phyloP scores from a whole-genome alignment of 2,329 filamentous ascomycete species.

The Fusarium pseudograminearum region DNA sequence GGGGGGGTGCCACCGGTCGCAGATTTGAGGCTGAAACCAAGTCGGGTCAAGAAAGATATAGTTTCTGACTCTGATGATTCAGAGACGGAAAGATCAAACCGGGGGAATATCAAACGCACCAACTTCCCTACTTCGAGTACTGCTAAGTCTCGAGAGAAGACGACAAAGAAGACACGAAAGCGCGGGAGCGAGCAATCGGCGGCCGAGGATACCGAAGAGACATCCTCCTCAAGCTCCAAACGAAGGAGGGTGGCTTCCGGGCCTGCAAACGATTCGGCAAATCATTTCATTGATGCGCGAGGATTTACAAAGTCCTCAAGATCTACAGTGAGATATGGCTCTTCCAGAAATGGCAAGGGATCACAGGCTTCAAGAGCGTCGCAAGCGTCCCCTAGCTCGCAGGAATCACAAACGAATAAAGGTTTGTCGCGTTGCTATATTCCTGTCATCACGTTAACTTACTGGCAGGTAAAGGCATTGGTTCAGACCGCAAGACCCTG shows the following conservation, averaged over 20 bases:
- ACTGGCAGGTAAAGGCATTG: constrained; percentile 3
- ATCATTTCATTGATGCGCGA: constrained; percentile 39
- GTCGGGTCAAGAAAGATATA: background rate
- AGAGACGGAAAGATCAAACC: constrained; percentile 43
- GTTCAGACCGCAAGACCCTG: background rate
- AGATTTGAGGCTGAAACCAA: constrained; percentile 3
- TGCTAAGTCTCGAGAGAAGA: constrained; percentile 9
- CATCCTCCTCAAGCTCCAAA: constrained; percentile 27
- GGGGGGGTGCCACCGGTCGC: constrained; percentile 9
- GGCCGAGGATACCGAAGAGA: constrained; percentile 1
- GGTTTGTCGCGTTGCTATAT: constrained; percentile 19
- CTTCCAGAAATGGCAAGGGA: constrained; percentile 25
- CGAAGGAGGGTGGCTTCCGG: constrained; percentile 25
- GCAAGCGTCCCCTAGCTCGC: constrained; percentile 37
- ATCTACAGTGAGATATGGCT: constrained; percentile 45
- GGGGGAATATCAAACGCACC: constrained; percentile 52
- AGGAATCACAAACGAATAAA: constrained; percentile 41
- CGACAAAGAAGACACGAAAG: constrained; percentile 11
- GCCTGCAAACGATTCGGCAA: constrained; percentile 32
- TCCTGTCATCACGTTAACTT: constrained; percentile 7
- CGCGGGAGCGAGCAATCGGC: background rate
- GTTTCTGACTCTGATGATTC: constrained; percentile 41
- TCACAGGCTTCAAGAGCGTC: constrained; percentile 44
- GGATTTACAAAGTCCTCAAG: constrained; percentile 43
- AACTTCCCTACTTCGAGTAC: constrained; percentile 43